Evolutionary conservation across 2,329 filamentous ascomycete genomes (phyloP), one percentile per base, ranked within the genome.

Genomic region (Fusarium sterilihyphosum): DNA sequence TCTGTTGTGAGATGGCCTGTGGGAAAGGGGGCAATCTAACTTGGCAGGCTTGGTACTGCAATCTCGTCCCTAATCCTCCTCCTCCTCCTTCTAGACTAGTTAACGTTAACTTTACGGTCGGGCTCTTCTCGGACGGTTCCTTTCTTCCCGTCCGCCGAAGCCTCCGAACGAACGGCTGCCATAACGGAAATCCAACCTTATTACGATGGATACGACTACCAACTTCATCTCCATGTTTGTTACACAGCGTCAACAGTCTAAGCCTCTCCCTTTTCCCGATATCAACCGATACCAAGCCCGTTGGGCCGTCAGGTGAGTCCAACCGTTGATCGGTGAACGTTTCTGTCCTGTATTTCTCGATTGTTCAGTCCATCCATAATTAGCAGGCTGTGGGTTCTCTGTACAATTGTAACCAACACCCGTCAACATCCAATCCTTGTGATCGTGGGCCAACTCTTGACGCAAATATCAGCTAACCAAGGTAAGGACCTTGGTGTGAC

Each of bases 41-140:
- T 67, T 50, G 33, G 33, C 33, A 16, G 33, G 33, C 33, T 33
- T 35, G 26, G 31, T 43, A 37, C 9, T 47, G 20, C 24, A 65
- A 59, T 31, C 24, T 44, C 29, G 31, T 49, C 29, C 29, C 35
- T 44, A 49, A 20, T n/a, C 6, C 49, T 44, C 56, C 50, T 56
- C 40, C 33, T 56, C 47, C 40, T 53, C 37, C 24, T 43, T 56
- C 35, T 43, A 33, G 47, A 38, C 46, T 52, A n/a, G n/a, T n/a
- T n/a, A 52, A 41, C 47, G 52, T 52, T n/a, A 24, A 57, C 53
- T 57, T 44, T 69, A 41, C 20, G 46, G 47, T 72, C 70, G 75
- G 76, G 59, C 69, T 46, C 73, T 77, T 65, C 65, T 77, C 75
- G 75, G 66, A 56, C 70, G 54, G 61, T 57, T 65, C 38, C 63